Evolutionary conservation across 768 basidiomycete genomes (phyloP), one percentile per base, ranked within the genome.

Genomic region (Boletus huronensis): DNA sequence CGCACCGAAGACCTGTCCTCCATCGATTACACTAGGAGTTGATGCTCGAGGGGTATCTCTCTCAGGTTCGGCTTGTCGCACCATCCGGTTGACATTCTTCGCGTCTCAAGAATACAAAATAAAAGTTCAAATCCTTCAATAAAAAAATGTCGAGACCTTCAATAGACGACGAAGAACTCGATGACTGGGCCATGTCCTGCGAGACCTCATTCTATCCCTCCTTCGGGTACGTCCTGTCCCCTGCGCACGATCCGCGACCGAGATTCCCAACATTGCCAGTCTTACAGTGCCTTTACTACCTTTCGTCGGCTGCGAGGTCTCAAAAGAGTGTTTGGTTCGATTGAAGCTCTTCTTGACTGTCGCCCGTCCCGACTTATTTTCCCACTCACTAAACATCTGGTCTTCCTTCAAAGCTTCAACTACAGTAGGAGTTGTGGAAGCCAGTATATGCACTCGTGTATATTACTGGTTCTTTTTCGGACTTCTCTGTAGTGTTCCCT

Each of bases 201-300:
- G 21, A 23, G 17, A 50, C 19, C 17, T 13, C 3, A 25, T 21
- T 17, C 28, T 21, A 11, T 26, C 35, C n/a, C 19, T 29, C 32
- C n/a, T 53, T 28, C 23, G 39, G 39, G 53, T 46, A 31, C 17
- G 35, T 53, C 19, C 35, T 34, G 8, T 10, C 23, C 28, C 36
- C 3, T 39, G 28, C 1, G 3, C 11, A 13, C 4, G 49, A 16
- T 31, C 17, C 14, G 5, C 23, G 9, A 25, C 11, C 6, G 6
- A n/a, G 6, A 17, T 23, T 9, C 13, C 25, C 8, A 52, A 31
- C 21, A 23, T 6, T 38, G 11, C 8, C 13, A 55, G 54, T 40
- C 38, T 55, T 26, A 17, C 21, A 31, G 11, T 5, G 19, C 11
- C 17, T 32, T 35, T 41, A 25, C 71, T 41, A 25, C 71, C 25